These are phyloP conservation scores for Castanea mollissima DNA, from an alignment of 306 rosid genomes.

Conservation along the genomic window DNA sequence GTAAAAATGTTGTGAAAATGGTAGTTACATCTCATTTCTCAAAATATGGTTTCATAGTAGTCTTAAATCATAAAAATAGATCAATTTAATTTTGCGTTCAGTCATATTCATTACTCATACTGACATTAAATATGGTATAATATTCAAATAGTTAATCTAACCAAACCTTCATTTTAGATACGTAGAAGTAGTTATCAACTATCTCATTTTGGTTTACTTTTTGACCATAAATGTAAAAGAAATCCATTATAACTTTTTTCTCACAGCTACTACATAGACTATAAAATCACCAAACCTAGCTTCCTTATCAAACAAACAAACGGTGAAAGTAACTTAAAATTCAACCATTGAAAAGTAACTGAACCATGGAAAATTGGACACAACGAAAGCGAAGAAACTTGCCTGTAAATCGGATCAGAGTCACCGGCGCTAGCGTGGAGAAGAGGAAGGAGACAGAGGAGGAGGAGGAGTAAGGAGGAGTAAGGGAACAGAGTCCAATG, in stretches of 20 bases:
- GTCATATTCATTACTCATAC: no score
- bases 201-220: not conserved
- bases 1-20: no score
- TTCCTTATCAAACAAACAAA: constrained; percentile 12
- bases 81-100: no score
- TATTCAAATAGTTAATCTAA: no score
- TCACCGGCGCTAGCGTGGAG: constrained; percentile 67
- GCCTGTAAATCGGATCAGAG: constrained; percentile 81
- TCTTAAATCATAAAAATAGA: no score
- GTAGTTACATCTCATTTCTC: no score
- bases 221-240: not conserved
- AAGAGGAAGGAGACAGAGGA: constrained; percentile 33
- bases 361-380: not conserved
- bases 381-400: constrained; percentile 1
- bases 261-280: not conserved
- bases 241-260: not conserved
- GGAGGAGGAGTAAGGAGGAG: constrained; percentile 33
- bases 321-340: not conserved
- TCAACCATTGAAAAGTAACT: not conserved
- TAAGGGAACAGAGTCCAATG: constrained; percentile 34
- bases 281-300: not conserved
- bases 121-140: not conserved
- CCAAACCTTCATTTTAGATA: no score
- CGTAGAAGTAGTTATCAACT: no score
- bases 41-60: no score